Percentiles rank a stretch among this genome's conserved stretches.
These are phyloP conservation scores for Spathaspora sp. DNA, from an alignment of 1,139 yeast species.

Conservation along the genomic window DNA sequence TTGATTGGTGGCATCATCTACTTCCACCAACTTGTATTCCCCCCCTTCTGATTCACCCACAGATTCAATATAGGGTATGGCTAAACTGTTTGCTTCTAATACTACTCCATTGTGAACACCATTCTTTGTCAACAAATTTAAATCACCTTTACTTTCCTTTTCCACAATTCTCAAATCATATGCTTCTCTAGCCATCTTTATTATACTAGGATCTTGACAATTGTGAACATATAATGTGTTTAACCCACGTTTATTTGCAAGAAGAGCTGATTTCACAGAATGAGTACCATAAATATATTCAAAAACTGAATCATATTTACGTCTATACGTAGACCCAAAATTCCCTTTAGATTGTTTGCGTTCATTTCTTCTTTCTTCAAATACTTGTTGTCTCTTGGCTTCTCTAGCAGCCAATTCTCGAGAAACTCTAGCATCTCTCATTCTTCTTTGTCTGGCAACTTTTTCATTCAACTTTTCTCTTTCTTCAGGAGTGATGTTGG, in stretches of 20 bases:
- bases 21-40: constrained; percentile 22
- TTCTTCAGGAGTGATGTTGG: constrained; percentile 28
- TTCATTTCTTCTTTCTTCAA: constrained; percentile 8
- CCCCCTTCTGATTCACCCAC: constrained; percentile 33
- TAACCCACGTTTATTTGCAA: constrained; percentile 53
- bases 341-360: constrained; percentile 5
- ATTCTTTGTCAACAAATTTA: constrained; percentile 61
- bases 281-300: constrained; percentile 80
- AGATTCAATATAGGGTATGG: constrained; percentile 38
- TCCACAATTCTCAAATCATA: constrained; percentile 43
- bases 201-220: constrained; percentile 36
- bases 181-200: constrained; percentile 42
- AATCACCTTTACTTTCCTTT: constrained; percentile 51
- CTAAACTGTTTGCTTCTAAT: constrained; percentile 62
- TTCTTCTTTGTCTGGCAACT: constrained; percentile 35
- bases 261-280: constrained; percentile 69
- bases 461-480: constrained; percentile 32
- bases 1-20: constrained; percentile 12
- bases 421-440: constrained; percentile 20
- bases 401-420: constrained; percentile 11
- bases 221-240: constrained; percentile 53
- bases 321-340: neutral
- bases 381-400: constrained; percentile 10
- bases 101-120: constrained; percentile 86
- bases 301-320: constrained; percentile 22